Conservation (phyloP, 2,329 filamentous ascomycete genomes). For the Sporothrix schenckii region DNA sequence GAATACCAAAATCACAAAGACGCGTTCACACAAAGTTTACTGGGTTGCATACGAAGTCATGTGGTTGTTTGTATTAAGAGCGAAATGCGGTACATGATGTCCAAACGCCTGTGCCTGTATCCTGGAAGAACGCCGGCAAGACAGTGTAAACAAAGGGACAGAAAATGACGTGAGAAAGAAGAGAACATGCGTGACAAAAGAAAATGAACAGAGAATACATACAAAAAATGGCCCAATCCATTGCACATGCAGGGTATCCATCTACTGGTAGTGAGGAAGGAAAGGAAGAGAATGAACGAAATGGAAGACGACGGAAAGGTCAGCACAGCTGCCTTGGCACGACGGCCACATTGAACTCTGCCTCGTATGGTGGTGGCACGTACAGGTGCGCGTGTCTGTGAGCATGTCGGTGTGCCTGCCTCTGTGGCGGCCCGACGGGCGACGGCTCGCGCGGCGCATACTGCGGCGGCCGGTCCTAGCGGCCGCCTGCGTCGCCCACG, state of each 20-base stretch:
- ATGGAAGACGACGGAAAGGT: not conserved
- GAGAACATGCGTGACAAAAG: not conserved
- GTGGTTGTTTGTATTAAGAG: not conserved
- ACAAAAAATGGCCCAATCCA: conserved; percentile 6
- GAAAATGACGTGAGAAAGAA: not conserved
- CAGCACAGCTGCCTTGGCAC: conserved; percentile 29
- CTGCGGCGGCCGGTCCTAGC: conserved; percentile 34
- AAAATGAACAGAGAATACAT: not conserved
- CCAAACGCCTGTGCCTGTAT: conserved; percentile 19
- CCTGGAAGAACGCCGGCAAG: not conserved
- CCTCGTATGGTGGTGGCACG: conserved; percentile 23
- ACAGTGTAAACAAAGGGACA: not conserved
- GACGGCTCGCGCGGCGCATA: not conserved
- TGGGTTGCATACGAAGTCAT: no score
- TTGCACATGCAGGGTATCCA: conserved; percentile 15
- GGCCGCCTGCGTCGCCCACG: conserved; percentile 41
- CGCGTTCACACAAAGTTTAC: not conserved
- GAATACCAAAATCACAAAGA: conserved; percentile 17
- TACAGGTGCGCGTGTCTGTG: conserved; percentile 3
- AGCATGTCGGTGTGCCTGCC: not conserved
- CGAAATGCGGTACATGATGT: not conserved
- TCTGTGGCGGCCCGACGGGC: not conserved
- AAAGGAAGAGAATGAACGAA: not conserved
- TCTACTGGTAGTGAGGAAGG: not conserved
- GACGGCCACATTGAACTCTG: not conserved